Evolutionary conservation across 2,329 filamentous ascomycete genomes (phyloP), one percentile per base, ranked within the genome.

Genomic region (Ophiosphaerella korrae): DNA sequence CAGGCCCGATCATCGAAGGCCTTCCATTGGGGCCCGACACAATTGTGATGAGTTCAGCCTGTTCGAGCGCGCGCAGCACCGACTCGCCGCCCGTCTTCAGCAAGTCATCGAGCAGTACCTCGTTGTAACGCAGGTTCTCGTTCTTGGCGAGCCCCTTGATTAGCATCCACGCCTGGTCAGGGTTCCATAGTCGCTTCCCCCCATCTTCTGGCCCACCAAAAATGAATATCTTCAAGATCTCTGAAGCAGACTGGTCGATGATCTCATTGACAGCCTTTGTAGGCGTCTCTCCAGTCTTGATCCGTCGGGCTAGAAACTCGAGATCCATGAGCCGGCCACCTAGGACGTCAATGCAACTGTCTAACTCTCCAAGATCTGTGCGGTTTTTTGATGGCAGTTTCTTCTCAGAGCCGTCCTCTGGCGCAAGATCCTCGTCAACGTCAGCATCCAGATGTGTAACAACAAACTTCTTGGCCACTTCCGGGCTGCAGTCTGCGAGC

Each of bases 281-380:
- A 0, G 94, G 94, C 2, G 83, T 88, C 71, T 97, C 92, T 13
- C 94, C 93, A 1, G 88, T 86, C 74, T 91, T 90, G 63, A 99
- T 88, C 14, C 94, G 84, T 32, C 93, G 86, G n/a, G 92, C 89
- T 37, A 99, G 84, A 67, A 94, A 95, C 69, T 97, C 93, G 16
- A 99, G 86, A 67, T 99, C 94, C 0, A 92, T 96, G n/a, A 99
- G 82, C 3, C 94, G 89, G 2, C 94, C 94, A 18, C 94, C 94
- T 1, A 99, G 82, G 0, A 87, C 83, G 24, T 86, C 83, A 58
- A 97, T 95, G 61, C 89, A 92, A 24, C 82, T 82, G 64, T 97
- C 92, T 1, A 99, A 82, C 55, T 92, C 89, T 1, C 74, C 72
- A 6, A 94, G 78, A 55, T 92, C 82, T 39, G 75, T 71, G 29